These are phyloP conservation scores for Crithidia sp. DNA, from an alignment of 208 protist genomes.

Conservation along the genomic window DNA sequence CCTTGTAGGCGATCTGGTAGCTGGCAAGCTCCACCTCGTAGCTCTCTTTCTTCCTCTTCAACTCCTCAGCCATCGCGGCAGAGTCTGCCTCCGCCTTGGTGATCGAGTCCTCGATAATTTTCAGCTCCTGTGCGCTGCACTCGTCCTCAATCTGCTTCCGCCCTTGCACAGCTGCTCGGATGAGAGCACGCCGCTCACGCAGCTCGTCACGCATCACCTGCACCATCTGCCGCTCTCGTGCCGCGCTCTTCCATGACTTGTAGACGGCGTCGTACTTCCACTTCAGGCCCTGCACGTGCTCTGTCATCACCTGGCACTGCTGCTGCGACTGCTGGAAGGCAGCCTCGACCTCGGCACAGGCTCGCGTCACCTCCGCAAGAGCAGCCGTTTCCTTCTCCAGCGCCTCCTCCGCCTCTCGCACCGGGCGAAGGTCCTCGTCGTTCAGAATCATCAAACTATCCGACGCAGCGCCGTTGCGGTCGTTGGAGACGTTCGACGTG, in stretches of 20 bases:
- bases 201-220: constrained; percentile 34
- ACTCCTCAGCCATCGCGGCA: constrained; percentile 23
- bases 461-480: neutral
- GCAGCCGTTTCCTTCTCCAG: constrained; percentile 33
- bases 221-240: constrained; percentile 29
- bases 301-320: constrained; percentile 47
- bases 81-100: constrained; percentile 28
- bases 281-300: constrained; percentile 48
- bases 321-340: constrained; percentile 25
- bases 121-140: constrained; percentile 42
- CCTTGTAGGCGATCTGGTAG: constrained; percentile 80
- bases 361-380: constrained; percentile 17
- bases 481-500: neutral
- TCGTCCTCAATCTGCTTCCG: constrained; percentile 26
- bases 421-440: constrained; percentile 42
- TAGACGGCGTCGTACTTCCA: constrained; percentile 40
- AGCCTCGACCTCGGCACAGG: constrained; percentile 34
- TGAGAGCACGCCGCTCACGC: constrained; percentile 32
- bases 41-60: constrained; percentile 37
- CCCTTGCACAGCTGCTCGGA: constrained; percentile 17
- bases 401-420: constrained; percentile 48
- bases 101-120: constrained; percentile 46
- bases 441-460: constrained; percentile 36
- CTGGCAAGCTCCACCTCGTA: constrained; percentile 73
- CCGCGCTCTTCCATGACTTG: constrained; percentile 19